Conservation (phyloP, 495 filamentous ascomycete genomes). For the Penicillium steckii region DNA sequence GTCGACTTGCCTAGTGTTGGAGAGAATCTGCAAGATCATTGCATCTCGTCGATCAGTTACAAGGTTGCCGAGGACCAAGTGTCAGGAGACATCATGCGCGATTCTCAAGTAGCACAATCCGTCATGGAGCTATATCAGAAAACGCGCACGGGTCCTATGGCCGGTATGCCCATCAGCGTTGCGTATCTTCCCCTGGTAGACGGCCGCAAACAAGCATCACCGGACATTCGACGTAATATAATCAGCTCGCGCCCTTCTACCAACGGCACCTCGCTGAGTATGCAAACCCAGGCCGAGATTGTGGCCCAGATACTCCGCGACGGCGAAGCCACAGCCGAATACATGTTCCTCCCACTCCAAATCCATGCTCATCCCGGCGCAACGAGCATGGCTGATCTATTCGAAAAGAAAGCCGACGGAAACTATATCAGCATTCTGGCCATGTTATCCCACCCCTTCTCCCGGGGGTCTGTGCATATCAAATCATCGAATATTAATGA, state of each 20-base stretch:
- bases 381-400: constrained; percentile 29
- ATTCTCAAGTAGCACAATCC: constrained; percentile 34
- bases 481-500: constrained; percentile 5
- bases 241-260: no score
- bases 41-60: constrained; percentile 29
- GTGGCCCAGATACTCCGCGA: no score
- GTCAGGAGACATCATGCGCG: constrained; percentile 43
- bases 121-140: constrained; percentile 36
- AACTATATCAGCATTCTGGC: constrained; percentile 14
- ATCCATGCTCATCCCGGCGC: constrained; percentile 29
- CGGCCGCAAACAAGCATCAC: no score
- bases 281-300: no score
- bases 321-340: no score
- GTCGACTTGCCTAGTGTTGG: constrained; percentile 25
- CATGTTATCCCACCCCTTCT: constrained; percentile 20
- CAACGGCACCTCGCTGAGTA: no score
- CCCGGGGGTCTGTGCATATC: constrained; percentile 14
- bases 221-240: no score
- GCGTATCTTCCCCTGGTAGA: constrained; percentile 44
- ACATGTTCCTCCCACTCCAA: constrained; percentile 38
- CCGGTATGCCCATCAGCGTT: constrained; percentile 37
- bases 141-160: constrained; percentile 32
- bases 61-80: constrained; percentile 39
- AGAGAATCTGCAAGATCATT: constrained; percentile 47
- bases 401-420: constrained; percentile 10